Evolutionary conservation across 441 rosid species (phyloP).

Genomic region (Dalechampia spathulata): DNA sequence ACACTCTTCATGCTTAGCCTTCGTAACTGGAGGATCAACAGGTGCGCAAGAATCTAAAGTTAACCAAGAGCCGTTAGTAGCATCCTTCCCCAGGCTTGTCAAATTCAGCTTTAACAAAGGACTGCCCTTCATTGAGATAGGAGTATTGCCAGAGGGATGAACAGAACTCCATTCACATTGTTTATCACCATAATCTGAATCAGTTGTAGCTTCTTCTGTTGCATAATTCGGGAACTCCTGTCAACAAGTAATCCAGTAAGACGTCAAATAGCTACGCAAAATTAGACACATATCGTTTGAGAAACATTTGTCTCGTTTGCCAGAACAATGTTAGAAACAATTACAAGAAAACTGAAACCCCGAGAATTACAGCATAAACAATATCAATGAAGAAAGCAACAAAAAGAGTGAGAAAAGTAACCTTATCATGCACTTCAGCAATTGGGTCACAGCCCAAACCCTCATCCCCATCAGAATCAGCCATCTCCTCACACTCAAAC

Average conservation of each 20-base stretch:
- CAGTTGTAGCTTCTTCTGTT: conserved; percentile 21
- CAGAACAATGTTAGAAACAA: background rate
- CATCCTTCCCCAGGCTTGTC: conserved; percentile 35
- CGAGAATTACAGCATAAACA: background rate
- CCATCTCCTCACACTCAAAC: conserved; percentile 98
- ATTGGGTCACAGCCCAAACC: conserved; percentile 44
- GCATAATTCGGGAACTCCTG: conserved; percentile 36
- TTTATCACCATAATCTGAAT: conserved; percentile 27
- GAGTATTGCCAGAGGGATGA: conserved; percentile 10
- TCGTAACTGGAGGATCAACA: conserved; percentile 22
- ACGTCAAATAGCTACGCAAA: conserved; percentile 5
- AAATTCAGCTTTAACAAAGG: conserved; percentile 31
- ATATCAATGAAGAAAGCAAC: background rate
- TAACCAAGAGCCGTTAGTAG: conserved; percentile 57
- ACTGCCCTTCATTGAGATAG: conserved; percentile 17
- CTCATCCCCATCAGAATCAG: conserved; percentile 92
- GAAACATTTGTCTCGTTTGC: background rate
- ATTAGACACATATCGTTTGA: background rate
- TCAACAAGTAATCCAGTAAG: conserved; percentile 14
- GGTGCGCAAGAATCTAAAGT: conserved; percentile 62
- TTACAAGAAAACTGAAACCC: background rate
- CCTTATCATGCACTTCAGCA: conserved; percentile 49
- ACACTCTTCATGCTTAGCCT: conserved; percentile 28
- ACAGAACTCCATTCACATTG: conserved; percentile 13
- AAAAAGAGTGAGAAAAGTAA: conserved; percentile 14